Percentiles rank a stretch among this genome's conserved stretches.
These are phyloP conservation scores for Paramecium caudatum DNA, from an alignment of 73 alveolate species.

Conservation along the genomic window DNA sequence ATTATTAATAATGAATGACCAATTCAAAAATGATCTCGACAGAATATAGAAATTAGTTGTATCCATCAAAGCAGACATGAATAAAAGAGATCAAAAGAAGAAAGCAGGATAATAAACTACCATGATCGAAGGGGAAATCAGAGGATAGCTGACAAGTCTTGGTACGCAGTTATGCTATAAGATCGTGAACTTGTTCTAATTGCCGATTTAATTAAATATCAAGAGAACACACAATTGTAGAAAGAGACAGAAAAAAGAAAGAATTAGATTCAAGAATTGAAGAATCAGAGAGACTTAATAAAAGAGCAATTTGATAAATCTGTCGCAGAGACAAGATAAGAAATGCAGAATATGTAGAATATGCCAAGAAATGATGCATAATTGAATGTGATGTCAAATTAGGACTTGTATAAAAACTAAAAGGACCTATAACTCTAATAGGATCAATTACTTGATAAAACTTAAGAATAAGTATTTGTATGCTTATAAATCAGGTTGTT, in stretches of 20 bases:
- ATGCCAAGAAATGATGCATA: not conserved
- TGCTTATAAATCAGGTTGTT: not conserved
- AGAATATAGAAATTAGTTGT: slow-evolving; percentile 22
- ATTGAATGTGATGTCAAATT: not conserved
- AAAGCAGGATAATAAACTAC: not conserved
- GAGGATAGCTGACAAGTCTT: not conserved
- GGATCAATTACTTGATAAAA: slow-evolving; percentile 29
- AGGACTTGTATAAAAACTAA: not conserved
- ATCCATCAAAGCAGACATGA: slow-evolving; percentile 22
- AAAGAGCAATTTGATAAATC: not conserved
- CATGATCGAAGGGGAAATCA: not conserved
- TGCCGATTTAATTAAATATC: not conserved
- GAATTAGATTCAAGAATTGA: no score
- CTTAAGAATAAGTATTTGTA: not conserved
- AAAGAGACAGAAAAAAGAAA: not conserved
- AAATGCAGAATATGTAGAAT: not conserved
- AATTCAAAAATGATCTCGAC: slow-evolving; percentile 8
- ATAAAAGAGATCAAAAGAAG: not conserved
- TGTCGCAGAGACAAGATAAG: not conserved
- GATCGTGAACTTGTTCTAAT: slow-evolving; percentile 36
- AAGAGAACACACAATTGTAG: not conserved
- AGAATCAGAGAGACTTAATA: slow-evolving; percentile 29
- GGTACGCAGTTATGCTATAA: slow-evolving; percentile 2
- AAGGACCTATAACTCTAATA: not conserved
- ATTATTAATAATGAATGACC: slow-evolving; percentile 2